Evolutionary conservation across 2,329 filamentous ascomycete genomes (phyloP).

Genomic region (Apiospora marii): DNA sequence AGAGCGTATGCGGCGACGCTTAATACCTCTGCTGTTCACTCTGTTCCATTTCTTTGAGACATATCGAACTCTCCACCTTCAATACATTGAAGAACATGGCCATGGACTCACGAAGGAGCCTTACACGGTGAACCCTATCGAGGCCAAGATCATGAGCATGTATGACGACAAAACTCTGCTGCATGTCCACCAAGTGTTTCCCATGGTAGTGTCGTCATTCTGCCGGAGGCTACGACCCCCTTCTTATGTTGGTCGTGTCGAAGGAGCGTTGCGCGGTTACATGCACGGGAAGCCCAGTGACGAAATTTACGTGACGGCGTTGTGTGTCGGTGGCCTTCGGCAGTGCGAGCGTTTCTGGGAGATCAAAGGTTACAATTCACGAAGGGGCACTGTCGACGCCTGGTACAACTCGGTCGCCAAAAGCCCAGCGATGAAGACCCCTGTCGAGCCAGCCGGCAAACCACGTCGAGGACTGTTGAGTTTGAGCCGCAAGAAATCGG

Average conservation of each 20-base stretch:
- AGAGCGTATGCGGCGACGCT: conserved; percentile 69
- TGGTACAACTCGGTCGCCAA: conserved; percentile 62
- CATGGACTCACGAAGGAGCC: conserved; percentile 59
- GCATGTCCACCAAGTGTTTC: conserved; percentile 70
- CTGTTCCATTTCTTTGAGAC: conserved; percentile 74
- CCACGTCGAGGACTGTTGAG: conserved; percentile 63
- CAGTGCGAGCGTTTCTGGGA: conserved; percentile 72
- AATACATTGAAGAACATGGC: conserved; percentile 62
- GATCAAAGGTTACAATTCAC: conserved; percentile 69
- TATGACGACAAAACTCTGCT: conserved; percentile 70
- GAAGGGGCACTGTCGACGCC: conserved; percentile 64
- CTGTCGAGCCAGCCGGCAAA: conserved; percentile 46
- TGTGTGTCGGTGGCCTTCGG: conserved; percentile 67
- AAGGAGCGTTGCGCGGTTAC: conserved; percentile 69
- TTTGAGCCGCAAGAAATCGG: conserved; percentile 66
- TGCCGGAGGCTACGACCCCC: conserved; percentile 68
- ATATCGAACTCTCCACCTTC: conserved; percentile 65
- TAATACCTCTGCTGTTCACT: conserved; percentile 70
- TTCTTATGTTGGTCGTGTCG: conserved; percentile 69
- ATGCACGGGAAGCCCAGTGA: conserved; percentile 68
- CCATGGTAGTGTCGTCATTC: conserved; percentile 70
- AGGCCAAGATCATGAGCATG: conserved; percentile 67
- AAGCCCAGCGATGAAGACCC: conserved; percentile 44
- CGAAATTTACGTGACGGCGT: conserved; percentile 66
- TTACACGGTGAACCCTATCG: conserved; percentile 69